Percentiles rank a stretch among this genome's conserved stretches.
Conservation (phyloP, 2,329 filamentous ascomycete species). For the Hypoxylon sp. region DNA sequence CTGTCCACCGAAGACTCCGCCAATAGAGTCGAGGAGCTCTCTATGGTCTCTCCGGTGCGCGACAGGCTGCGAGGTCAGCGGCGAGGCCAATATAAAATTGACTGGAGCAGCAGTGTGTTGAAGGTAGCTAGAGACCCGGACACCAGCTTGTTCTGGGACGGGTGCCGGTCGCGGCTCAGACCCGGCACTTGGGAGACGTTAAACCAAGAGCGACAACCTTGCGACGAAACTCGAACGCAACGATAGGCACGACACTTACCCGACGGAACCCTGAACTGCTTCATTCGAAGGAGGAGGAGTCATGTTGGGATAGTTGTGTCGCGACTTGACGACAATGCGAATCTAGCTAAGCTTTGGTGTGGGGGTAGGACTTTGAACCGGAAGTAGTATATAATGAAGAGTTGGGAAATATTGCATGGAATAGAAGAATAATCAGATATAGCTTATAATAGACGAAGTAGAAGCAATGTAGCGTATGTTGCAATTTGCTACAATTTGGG, state of each 20-base stretch:
- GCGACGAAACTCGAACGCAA: not conserved
- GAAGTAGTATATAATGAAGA: not conserved
- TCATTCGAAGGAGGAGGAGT: not conserved
- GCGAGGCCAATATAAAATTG: not conserved
- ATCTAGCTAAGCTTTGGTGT: not conserved
- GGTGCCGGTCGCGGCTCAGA: not conserved
- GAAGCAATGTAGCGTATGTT: not conserved
- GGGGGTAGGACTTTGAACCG: not conserved
- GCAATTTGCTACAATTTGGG: not conserved
- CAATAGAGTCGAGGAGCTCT: slow-evolving; percentile 6
- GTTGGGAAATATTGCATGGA: not conserved
- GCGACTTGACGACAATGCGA: not conserved
- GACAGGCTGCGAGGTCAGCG: not conserved
- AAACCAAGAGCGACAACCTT: not conserved
- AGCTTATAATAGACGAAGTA: not conserved
- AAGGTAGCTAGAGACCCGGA: not conserved
- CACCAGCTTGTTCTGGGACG: not conserved
- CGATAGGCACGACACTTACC: not conserved
- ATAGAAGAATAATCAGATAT: not conserved
- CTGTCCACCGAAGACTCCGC: slow-evolving; percentile 9
- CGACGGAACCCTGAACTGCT: slow-evolving; percentile 9
- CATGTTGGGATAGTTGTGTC: not conserved
- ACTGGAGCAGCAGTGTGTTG: not conserved
- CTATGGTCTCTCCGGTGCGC: not conserved
- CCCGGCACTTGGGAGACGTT: not conserved